These are phyloP conservation scores for Albifimbria verrucaria DNA, from an alignment of 2,329 filamentous ascomycete genomes.

Conservation along the genomic window DNA sequence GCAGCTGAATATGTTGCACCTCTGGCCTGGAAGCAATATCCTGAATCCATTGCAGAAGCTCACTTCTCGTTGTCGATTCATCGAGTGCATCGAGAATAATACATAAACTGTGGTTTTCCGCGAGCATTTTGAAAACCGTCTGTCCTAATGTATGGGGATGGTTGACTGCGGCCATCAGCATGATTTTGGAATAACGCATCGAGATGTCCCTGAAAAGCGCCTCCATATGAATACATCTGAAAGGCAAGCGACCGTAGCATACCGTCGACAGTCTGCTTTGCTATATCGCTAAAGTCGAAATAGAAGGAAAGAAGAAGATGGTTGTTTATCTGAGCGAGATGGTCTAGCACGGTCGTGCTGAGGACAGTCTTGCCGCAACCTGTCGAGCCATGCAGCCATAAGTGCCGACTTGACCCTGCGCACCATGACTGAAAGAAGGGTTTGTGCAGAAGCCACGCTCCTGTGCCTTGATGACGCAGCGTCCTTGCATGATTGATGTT, in stretches of 20 bases:
- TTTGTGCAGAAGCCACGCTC: neutral
- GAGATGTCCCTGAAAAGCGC: neutral
- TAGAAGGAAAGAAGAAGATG: slow-evolving; percentile 7
- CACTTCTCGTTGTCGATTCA: neutral
- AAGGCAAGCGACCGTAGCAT: slow-evolving; percentile 10
- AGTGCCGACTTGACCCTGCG: slow-evolving; percentile 5
- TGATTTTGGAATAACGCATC: neutral
- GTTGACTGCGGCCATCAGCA: neutral
- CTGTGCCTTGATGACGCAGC: neutral
- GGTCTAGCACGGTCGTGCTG: slow-evolving; percentile 4
- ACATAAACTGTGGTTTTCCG: neutral
- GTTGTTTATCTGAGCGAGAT: slow-evolving; percentile 1
- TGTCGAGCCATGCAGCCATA: slow-evolving; percentile 10
- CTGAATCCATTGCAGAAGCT: neutral
- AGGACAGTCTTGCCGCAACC: slow-evolving; percentile 13
- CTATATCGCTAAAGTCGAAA: slow-evolving; percentile 13
- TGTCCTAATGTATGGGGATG: neutral
- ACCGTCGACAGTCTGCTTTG: slow-evolving; percentile 10
- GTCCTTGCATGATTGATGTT: neutral
- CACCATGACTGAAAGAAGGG: neutral
- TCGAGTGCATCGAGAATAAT: neutral
- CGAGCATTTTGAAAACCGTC: neutral
- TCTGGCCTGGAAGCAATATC: neutral
- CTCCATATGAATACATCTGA: slow-evolving; percentile 13
- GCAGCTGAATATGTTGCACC: neutral